A percentile compares a stretch with the other conserved stretches of the same genome.
Conservation (phyloP, 768 basidiomycete species). For the Rhizopogon vinicolor region DNA sequence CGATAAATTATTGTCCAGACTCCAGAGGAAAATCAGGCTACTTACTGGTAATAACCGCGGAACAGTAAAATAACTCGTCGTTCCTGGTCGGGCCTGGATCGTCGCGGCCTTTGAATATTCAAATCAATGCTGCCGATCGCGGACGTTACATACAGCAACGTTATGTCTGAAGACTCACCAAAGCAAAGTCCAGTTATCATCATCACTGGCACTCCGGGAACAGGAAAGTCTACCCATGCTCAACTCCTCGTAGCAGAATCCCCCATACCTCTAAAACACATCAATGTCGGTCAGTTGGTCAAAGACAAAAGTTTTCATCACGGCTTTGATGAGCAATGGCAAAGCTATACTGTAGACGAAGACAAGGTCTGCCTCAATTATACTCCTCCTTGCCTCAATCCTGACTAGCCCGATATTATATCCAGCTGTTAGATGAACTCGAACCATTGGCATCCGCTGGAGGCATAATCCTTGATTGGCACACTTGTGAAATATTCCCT, state of each 20-base stretch:
- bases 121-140: too few relatives aligned
- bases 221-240: slow-evolving; percentile 93
- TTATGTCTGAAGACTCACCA: slow-evolving; percentile 2
- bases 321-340: slow-evolving; percentile 92
- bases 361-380: slow-evolving; percentile 65
- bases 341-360: slow-evolving; percentile 90
- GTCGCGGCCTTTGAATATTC: too few relatives aligned
- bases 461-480: slow-evolving; percentile 90
- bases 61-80: too few relatives aligned
- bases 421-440: slow-evolving; percentile 82
- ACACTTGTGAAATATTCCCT: slow-evolving; percentile 89
- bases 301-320: slow-evolving; percentile 80
- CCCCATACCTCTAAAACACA: slow-evolving; percentile 63
- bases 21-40: too few relatives aligned
- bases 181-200: slow-evolving; percentile 61
- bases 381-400: neutral
- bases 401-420: neutral
- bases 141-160: too few relatives aligned
- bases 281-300: slow-evolving; percentile 89
- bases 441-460: slow-evolving; percentile 67
- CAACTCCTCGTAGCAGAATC: slow-evolving; percentile 75
- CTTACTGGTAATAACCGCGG: too few relatives aligned
- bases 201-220: slow-evolving; percentile 92
- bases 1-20: too few relatives aligned
- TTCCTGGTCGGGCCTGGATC: too few relatives aligned